phyloP scores from a whole-genome alignment of 2,329 filamentous ascomycete species.

The Dothistroma septosporum region DNA sequence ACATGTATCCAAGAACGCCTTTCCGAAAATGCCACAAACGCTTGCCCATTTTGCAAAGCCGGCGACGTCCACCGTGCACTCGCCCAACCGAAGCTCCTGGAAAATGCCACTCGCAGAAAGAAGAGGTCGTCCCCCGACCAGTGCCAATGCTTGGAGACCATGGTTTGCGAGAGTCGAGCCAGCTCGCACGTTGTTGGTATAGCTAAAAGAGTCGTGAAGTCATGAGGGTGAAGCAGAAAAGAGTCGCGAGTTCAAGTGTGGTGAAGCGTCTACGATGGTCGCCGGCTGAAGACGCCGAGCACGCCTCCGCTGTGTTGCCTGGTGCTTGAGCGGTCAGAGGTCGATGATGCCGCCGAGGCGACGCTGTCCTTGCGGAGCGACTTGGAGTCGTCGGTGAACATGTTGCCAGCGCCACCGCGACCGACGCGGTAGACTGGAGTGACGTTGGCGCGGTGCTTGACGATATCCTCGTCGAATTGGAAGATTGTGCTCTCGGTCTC shows the following conservation, averaged over 20 bases:
- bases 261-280: slow-evolving; percentile 14
- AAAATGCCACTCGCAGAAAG: not conserved
- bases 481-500: slow-evolving; percentile 55
- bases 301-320: slow-evolving; percentile 12
- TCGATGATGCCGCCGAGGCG: slow-evolving; percentile 19
- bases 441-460: slow-evolving; percentile 46
- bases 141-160: slow-evolving; percentile 23
- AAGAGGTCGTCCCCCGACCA: slow-evolving; percentile 9
- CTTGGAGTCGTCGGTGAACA: slow-evolving; percentile 34
- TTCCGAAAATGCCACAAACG: not conserved
- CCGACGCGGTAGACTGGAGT: slow-evolving; percentile 63
- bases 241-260: not conserved
- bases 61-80: not conserved
- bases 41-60: not conserved
- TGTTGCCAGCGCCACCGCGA: slow-evolving; percentile 58
- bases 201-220: slow-evolving; percentile 11
- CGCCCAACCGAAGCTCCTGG: not conserved
- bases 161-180: slow-evolving; percentile 22
- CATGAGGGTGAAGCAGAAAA: slow-evolving; percentile 2
- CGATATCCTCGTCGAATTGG: slow-evolving; percentile 65
- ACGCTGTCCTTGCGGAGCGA: slow-evolving; percentile 16
- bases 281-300: slow-evolving; percentile 23
- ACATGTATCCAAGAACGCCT: not conserved
- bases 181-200: slow-evolving; percentile 16
- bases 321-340: slow-evolving; percentile 18